Evolutionary conservation across 306 rosid species (phyloP).

Genomic region (Malus sylvestris): DNA sequence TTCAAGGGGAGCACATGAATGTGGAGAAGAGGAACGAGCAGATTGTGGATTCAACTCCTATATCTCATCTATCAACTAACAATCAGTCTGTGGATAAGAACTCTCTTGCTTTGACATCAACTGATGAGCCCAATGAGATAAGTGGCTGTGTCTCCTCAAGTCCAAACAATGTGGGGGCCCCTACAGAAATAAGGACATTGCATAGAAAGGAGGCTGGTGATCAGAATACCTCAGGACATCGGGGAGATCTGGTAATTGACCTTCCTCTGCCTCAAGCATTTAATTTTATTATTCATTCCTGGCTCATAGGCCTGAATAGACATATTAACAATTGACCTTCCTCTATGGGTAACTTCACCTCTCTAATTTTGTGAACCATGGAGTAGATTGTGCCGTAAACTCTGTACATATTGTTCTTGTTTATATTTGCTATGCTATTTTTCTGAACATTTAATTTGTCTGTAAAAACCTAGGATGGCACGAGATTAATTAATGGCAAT

Average conservation of each 20-base stretch:
- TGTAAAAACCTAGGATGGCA: slow-evolving; percentile 43
- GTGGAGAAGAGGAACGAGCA: slow-evolving; percentile 32
- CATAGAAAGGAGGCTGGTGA: slow-evolving; percentile 36
- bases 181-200: slow-evolving; percentile 29
- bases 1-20: slow-evolving; percentile 34
- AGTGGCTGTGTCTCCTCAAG: slow-evolving; percentile 18
- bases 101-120: slow-evolving; percentile 22
- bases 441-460: neutral
- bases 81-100: slow-evolving; percentile 32
- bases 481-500: slow-evolving; percentile 46
- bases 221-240: slow-evolving; percentile 35
- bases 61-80: slow-evolving; percentile 26
- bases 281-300: neutral
- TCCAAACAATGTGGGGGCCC: slow-evolving; percentile 30
- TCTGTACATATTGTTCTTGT: too few species aligned
- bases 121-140: slow-evolving; percentile 29
- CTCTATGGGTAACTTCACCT: too few species aligned
- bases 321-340: too few species aligned
- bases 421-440: neutral
- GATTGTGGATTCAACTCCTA: slow-evolving; percentile 25
- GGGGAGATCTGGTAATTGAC: slow-evolving; percentile 55
- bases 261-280: slow-evolving; percentile 1
- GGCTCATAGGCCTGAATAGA: too few species aligned
- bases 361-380: too few species aligned
- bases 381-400: too few species aligned